Base-by-base conservation (phyloP, 371 early-diverging fungal genomes). In the Zancudomyces culisetae region DNA sequence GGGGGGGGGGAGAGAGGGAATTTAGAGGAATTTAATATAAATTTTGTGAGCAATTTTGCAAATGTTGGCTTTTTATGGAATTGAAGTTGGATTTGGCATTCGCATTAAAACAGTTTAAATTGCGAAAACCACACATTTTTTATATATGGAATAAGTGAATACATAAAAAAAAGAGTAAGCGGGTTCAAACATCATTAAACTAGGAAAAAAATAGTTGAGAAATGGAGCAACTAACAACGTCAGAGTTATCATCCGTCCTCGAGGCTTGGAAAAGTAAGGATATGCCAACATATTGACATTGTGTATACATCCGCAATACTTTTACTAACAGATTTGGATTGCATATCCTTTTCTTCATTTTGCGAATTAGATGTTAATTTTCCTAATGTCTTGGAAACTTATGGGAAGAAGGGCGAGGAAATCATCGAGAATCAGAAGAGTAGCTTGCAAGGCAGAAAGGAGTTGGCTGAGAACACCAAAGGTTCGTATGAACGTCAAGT, bases 391-490 rank as follows among this genome's bases (percentile, higher is more conserved):
- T 82, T 87, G 57, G 73, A 71, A 12, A 74, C 77, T 22, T 75
- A 88, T 45, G 91, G 88, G 55, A 71, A 74, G 15, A 79, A 87
- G 39, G 81, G 85, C 8, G 63, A 83, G 18, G 73, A 74, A 19
- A 78, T 91, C 40, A 75, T 90, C 41, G 85, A 85, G 55, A 83
- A 85, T 59, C 91, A 91, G 58, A 84, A 83, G 57, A 79, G 81
- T 55, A 74, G 78, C 1, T 60, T 85, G 2, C 75, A 77, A 42
- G 72, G 73, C 22, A 72, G 92, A 54, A 90, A 88, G 62, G 75
- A 74, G 51, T 71, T 92, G 2, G 87, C 93, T 8, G 90, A 90
- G 52, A 74, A 81, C 58, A 92, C 93, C 41, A 80, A 87, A 75
- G 83, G 85, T 82, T 26, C 8, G 45, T 35, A 10, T 15, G 6